phyloP scores from a whole-genome alignment of 306 rosid species.

The Spatholobus suberectus region DNA sequence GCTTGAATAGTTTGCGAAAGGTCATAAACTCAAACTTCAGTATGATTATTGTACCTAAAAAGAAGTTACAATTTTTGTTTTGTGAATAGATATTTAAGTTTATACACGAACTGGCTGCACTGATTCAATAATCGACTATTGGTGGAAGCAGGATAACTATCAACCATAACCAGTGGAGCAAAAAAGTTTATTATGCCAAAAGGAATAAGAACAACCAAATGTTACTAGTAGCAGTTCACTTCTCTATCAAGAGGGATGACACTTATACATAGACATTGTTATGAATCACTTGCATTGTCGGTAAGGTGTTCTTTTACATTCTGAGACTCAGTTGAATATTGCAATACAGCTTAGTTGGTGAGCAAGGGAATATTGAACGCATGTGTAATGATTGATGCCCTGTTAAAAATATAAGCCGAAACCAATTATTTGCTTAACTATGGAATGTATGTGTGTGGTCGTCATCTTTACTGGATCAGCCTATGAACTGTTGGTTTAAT shows the following conservation, averaged over 20 bases:
- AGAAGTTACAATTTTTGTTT: not conserved
- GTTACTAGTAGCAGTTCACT: constrained; percentile 32
- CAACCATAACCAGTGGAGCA: not conserved
- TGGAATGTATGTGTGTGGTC: constrained; percentile 47
- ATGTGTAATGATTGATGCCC: constrained; percentile 72
- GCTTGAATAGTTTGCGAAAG: not conserved
- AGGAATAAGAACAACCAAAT: not conserved
- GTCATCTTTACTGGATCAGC: constrained; percentile 26
- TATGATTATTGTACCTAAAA: not conserved
- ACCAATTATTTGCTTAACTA: constrained; percentile 53
- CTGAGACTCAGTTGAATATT: not conserved
- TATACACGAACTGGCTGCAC: not conserved
- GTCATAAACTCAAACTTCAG: not conserved
- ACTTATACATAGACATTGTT: constrained; percentile 46
- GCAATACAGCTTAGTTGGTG: constrained; percentile 34
- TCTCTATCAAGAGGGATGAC: constrained; percentile 26
- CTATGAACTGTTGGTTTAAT: constrained; percentile 47
- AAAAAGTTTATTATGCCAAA: not conserved
- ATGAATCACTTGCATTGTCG: constrained; percentile 14
- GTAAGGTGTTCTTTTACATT: not conserved
- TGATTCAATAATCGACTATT: not conserved
- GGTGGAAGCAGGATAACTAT: not conserved
- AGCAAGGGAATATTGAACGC: constrained; percentile 56
- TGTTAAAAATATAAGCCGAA: constrained; percentile 42
- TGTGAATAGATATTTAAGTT: not conserved